Percentiles rank a stretch among this genome's conserved stretches.
Evolutionary conservation across 305 asterid species (phyloP).

Genomic region (Rubia peregrina): DNA sequence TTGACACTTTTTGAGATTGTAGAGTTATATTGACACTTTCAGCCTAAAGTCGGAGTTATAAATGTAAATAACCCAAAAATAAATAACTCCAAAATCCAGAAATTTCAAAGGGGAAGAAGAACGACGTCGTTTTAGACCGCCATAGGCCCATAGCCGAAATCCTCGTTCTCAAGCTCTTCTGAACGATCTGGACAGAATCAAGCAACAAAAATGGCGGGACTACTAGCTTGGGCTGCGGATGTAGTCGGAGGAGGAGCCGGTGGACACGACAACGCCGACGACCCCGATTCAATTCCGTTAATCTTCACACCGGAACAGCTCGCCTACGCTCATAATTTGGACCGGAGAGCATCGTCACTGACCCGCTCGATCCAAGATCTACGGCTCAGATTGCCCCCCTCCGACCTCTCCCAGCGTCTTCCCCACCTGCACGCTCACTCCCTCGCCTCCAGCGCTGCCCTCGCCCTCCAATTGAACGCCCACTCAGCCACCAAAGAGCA

Average conservation of each 20-base stretch:
- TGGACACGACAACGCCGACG: conserved; percentile 43
- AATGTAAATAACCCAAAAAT: too few species aligned
- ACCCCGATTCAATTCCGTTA: conserved; percentile 61
- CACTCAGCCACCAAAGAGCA: conserved; percentile 90
- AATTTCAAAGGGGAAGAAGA: neutral
- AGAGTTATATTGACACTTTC: too few species aligned
- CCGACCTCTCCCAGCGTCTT: conserved; percentile 86
- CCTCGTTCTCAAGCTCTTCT: neutral
- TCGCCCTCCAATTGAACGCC: conserved; percentile 80
- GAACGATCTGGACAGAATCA: neutral
- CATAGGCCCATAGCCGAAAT: neutral
- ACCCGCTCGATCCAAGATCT: conserved; percentile 95
- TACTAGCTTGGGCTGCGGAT: conserved; percentile 98
- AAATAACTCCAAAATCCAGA: too few species aligned
- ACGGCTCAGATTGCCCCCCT: conserved; percentile 84
- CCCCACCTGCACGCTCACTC: conserved; percentile 97
- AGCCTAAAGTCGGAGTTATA: too few species aligned
- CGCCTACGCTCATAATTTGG: conserved; percentile 52
- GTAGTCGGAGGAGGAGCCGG: conserved; percentile 76
- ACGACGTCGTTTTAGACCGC: conserved; percentile 2
- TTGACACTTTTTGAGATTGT: too few species aligned
- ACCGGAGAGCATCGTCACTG: conserved; percentile 52
- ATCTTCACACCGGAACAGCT: conserved; percentile 80
- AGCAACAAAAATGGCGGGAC: conserved; percentile 57
- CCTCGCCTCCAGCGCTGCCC: conserved; percentile 82